These are phyloP conservation scores for Lactarius deliciosus DNA, from an alignment of 768 basidiomycete genomes.

Conservation along the genomic window DNA sequence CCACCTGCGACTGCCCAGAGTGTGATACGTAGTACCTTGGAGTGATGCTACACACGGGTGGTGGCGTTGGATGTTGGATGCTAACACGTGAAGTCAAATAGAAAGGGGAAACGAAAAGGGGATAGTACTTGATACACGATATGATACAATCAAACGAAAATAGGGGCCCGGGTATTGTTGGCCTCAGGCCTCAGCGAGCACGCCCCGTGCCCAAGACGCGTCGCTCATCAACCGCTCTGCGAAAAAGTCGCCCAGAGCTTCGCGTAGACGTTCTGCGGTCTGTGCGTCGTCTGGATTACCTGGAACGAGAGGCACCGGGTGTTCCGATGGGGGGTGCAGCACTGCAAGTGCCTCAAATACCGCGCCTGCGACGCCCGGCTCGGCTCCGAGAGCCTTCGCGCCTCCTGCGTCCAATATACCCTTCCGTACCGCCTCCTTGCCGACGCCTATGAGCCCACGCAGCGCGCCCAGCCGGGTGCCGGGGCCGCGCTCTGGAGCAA, in stretches of 20 bases:
- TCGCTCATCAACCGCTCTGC: slow-evolving; percentile 55
- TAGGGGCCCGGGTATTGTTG: background rate
- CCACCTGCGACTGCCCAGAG: background rate
- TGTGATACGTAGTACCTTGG: background rate
- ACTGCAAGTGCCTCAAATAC: slow-evolving; percentile 66
- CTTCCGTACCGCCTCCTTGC: slow-evolving; percentile 80
- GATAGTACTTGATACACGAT: slow-evolving; percentile 14
- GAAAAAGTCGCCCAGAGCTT: slow-evolving; percentile 62
- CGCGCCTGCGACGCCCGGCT: slow-evolving; percentile 53
- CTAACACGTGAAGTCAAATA: background rate
- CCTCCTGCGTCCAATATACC: slow-evolving; percentile 82
- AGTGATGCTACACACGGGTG: background rate
- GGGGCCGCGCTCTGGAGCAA: slow-evolving; percentile 65
- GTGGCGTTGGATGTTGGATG: background rate
- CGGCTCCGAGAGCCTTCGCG: slow-evolving; percentile 69
- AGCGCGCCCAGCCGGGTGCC: slow-evolving; percentile 91
- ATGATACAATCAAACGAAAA: slow-evolving; percentile 14
- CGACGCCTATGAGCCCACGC: slow-evolving; percentile 80
- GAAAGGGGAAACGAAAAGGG: background rate
- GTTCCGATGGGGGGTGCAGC: slow-evolving; percentile 56
- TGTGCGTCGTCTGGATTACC: slow-evolving; percentile 48
- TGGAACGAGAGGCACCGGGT: slow-evolving; percentile 56
- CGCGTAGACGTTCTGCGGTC: slow-evolving; percentile 47
- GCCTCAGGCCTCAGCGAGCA: slow-evolving; percentile 40
- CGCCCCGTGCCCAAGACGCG: slow-evolving; percentile 61